Evolutionary conservation across 495 filamentous ascomycete species (phyloP).

Genomic region (Ramalina intermedia): DNA sequence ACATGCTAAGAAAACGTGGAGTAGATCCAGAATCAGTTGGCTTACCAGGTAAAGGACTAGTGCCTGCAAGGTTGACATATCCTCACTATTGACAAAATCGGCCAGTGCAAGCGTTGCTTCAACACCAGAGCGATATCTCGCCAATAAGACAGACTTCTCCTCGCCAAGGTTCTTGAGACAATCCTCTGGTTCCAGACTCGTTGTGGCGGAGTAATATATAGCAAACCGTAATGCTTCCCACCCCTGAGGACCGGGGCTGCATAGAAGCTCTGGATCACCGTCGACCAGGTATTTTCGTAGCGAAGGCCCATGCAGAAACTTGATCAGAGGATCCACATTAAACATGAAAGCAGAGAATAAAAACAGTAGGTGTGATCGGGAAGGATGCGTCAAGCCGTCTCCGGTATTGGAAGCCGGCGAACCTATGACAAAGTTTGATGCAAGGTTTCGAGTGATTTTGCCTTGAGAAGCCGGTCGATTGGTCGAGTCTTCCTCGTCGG

Average conservation of each 20-base stretch:
- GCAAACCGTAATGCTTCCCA: slow-evolving; percentile 32
- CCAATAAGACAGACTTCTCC: slow-evolving; percentile 24
- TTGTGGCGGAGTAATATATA: slow-evolving; percentile 37
- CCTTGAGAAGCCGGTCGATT: not conserved
- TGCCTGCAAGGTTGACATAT: slow-evolving; percentile 41
- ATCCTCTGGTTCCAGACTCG: slow-evolving; percentile 28
- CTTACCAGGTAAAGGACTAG: slow-evolving; percentile 39
- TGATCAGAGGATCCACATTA: slow-evolving; percentile 28
- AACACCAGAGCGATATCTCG: slow-evolving; percentile 32
- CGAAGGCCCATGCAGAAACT: slow-evolving; percentile 26
- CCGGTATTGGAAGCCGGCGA: not conserved
- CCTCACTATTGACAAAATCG: slow-evolving; percentile 38
- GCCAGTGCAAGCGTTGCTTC: slow-evolving; percentile 35
- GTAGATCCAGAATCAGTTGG: not conserved
- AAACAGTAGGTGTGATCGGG: slow-evolving; percentile 12
- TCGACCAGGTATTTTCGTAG: slow-evolving; percentile 20
- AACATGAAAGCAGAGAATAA: slow-evolving; percentile 18
- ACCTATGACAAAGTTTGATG: not conserved
- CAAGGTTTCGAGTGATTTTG: not conserved
- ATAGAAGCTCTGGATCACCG: slow-evolving; percentile 21
- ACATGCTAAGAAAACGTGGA: not conserved
- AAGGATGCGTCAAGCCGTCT: not conserved
- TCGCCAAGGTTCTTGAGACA: slow-evolving; percentile 27
- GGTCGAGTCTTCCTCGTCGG: slow-evolving; percentile 1
- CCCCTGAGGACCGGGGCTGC: slow-evolving; percentile 20